Evolutionary conservation across 305 asterid genomes (phyloP).

Genomic region (Plantago lanceolata): DNA sequence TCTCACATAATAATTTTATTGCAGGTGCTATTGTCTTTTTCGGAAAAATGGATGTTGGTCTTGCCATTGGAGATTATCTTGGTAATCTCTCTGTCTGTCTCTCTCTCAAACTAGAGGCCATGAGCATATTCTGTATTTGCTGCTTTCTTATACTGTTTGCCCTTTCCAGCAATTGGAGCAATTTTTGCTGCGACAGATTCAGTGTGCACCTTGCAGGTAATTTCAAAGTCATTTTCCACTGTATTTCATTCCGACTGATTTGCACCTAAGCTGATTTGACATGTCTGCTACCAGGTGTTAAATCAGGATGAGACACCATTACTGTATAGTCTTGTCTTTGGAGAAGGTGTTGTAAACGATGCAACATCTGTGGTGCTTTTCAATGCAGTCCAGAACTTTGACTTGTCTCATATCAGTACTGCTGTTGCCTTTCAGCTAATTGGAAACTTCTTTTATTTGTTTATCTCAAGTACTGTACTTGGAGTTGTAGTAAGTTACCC

Average conservation of each 20-base stretch:
- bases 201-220: slow-evolving; percentile 63
- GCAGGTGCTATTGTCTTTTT: slow-evolving; percentile 54
- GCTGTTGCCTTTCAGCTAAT: slow-evolving; percentile 36
- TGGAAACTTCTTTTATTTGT: slow-evolving; percentile 53
- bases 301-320: slow-evolving; percentile 61
- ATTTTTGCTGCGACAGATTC: slow-evolving; percentile 65
- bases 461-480: slow-evolving; percentile 46
- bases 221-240: slow-evolving; percentile 14
- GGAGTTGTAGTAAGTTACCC: slow-evolving; percentile 47
- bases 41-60: slow-evolving; percentile 41
- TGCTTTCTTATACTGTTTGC: slow-evolving; percentile 8
- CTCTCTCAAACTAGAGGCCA: neutral
- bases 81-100: slow-evolving; percentile 32
- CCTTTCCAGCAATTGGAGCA: slow-evolving; percentile 54
- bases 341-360: slow-evolving; percentile 65
- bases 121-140: neutral
- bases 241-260: slow-evolving; percentile 4
- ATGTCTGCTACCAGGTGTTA: slow-evolving; percentile 41
- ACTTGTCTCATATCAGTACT: slow-evolving; percentile 40
- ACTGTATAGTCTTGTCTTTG: slow-evolving; percentile 55
- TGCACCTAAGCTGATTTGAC: slow-evolving; percentile 12
- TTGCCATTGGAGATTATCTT: slow-evolving; percentile 54
- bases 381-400: slow-evolving; percentile 63
- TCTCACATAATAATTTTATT: slow-evolving; percentile 19
- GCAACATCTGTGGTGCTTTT: slow-evolving; percentile 70